Evolutionary conservation across 345 rosid genomes (phyloP), one percentile per base, ranked within the genome.

Genomic region (Gossypium turneri): DNA sequence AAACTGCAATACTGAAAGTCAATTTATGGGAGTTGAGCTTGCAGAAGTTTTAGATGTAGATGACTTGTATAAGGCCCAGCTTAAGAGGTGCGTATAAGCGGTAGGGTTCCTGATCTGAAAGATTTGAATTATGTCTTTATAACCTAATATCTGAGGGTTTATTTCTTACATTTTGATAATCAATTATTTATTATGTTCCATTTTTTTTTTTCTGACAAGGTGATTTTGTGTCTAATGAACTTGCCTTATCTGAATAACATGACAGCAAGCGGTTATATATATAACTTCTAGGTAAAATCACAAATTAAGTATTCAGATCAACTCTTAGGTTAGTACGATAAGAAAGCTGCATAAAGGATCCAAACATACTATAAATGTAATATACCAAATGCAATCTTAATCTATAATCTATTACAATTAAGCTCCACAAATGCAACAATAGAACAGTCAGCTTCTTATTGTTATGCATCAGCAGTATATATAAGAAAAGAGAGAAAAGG

Each of bases 11-110:
- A 45, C 12, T 13, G 70, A 45, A 67, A 22, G 34, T 65, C 55
- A 67, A 45, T 67, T 45, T 67, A 45, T 67, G 15, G 55, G 70
- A 20, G 38, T 22, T 45, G 70, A 67, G 38, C 55, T 67, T 22
- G 70, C 70, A 22, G 70, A 67, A 45, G 70, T 48, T 45, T 45
- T 45, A 67, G 70, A 45, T 17, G 70, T 25, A 67, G 51, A 67
- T 67, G 70, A 67, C 19, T 45, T 45, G 70, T 43, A 65, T 19
- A 43, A n/a, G 27, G 4, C 53, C n/a, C 70, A 66, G 70, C 55
- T 67, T 20, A 67, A 45, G 38, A 22, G 38, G 70, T 67, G 29
- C 15, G 70, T 66, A 44, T 15, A 66, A 44, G 34, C 8, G n/a
- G 5, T 44, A 19, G n/a, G 45, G 25, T 20, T 66, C 53, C 52